phyloP scores from a whole-genome alignment of 331 rosid genomes.

The Cydonia oblonga region DNA sequence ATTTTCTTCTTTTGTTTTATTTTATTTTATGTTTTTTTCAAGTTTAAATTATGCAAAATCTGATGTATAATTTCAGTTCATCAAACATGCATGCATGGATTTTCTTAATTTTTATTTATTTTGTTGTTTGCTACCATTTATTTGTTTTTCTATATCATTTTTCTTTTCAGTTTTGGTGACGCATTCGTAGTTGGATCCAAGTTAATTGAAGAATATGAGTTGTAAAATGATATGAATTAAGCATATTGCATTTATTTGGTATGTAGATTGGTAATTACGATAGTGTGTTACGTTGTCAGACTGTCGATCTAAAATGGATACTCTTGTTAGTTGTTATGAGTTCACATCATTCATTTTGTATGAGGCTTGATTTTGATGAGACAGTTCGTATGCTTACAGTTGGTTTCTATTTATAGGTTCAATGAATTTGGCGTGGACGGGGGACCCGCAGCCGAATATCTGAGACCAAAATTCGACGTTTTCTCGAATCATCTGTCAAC shows the following conservation, averaged over 20 bases:
- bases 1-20: too few species aligned
- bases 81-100: background rate
- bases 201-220: background rate
- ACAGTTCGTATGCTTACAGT: background rate
- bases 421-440: slow-evolving; percentile 50
- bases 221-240: background rate
- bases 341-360: background rate
- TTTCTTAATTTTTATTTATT: background rate
- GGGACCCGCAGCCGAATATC: slow-evolving; percentile 41
- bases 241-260: background rate
- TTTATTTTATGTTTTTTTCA: background rate
- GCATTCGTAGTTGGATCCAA: background rate
- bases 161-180: background rate
- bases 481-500: slow-evolving; percentile 26
- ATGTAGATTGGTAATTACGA: background rate
- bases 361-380: background rate
- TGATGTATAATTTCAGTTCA: background rate
- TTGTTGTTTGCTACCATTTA: background rate
- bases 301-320: background rate
- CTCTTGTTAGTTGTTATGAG: background rate
- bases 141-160: background rate
- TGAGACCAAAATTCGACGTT: slow-evolving; percentile 38
- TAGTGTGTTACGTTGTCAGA: background rate
- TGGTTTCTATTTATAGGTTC: slow-evolving; percentile 30
- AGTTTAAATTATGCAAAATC: background rate